phyloP scores from a whole-genome alignment of 1,284 basidiomycete genomes.

The Cerrena zonata region DNA sequence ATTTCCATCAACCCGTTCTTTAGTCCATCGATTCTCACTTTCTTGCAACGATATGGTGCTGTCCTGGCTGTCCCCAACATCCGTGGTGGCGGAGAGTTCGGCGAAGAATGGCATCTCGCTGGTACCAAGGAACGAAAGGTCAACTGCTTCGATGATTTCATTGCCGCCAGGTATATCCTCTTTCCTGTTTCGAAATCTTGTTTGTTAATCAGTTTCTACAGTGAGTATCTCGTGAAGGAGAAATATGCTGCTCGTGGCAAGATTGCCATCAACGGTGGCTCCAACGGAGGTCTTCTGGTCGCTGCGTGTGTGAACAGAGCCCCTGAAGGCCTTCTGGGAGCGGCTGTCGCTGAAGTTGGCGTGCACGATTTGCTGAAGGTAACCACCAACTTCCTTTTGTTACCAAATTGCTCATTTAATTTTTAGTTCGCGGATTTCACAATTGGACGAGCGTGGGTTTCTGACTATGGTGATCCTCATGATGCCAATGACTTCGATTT shows the following conservation, averaged over 20 bases:
- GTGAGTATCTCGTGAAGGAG: constrained; percentile 66
- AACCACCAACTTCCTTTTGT: constrained; percentile 9
- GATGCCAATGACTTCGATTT: constrained; percentile 76
- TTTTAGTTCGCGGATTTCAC: constrained; percentile 70
- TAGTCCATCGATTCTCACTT: constrained; percentile 69
- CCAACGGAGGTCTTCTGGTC: constrained; percentile 76
- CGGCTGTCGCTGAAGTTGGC: constrained; percentile 76
- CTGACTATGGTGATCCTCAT: constrained; percentile 79
- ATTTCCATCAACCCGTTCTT: constrained; percentile 72
- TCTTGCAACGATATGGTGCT: constrained; percentile 69
- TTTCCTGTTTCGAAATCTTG: background rate
- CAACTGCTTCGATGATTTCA: constrained; percentile 8
- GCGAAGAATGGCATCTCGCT: constrained; percentile 76
- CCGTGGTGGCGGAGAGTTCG: constrained; percentile 81
- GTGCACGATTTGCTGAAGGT: constrained; percentile 80
- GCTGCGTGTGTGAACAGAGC: constrained; percentile 78
- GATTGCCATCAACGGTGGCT: constrained; percentile 73
- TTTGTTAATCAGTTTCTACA: constrained; percentile 21
- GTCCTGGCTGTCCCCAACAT: constrained; percentile 73
- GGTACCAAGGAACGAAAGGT: constrained; percentile 67
- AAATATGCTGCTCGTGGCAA: constrained; percentile 69
- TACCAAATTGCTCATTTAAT: constrained; percentile 1
- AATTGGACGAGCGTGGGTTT: constrained; percentile 74
- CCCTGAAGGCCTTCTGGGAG: constrained; percentile 71
- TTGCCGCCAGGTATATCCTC: constrained; percentile 53